phyloP scores from a whole-genome alignment of 2,329 filamentous ascomycete genomes.

The Nemania diffusa region DNA sequence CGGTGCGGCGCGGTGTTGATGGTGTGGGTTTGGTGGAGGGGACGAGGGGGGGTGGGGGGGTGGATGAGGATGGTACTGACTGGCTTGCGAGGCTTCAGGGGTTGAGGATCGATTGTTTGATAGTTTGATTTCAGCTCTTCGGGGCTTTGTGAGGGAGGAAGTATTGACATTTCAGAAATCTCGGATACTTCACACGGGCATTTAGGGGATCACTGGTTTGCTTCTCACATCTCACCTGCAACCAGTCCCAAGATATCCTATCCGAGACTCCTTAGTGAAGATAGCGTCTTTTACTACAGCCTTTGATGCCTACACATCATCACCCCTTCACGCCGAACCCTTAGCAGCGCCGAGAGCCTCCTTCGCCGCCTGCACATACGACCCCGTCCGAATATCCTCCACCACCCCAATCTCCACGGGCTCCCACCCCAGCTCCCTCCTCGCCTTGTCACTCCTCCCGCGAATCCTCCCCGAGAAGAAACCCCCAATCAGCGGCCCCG shows the following conservation, averaged over 20 bases:
- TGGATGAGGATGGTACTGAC: slow-evolving; percentile 27
- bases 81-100: slow-evolving; percentile 58
- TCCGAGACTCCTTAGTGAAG: not conserved
- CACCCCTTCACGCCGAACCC: not conserved
- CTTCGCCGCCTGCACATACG: slow-evolving; percentile 32
- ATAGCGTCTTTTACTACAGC: not conserved
- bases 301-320: not conserved
- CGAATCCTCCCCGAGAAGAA: slow-evolving; percentile 27
- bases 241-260: not conserved
- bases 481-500: slow-evolving; percentile 15
- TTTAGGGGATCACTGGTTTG: not conserved
- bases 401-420: slow-evolving; percentile 26
- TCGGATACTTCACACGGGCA: not conserved
- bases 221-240: not conserved
- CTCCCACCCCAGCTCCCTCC: slow-evolving; percentile 30
- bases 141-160: not conserved
- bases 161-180: not conserved
- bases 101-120: slow-evolving; percentile 58
- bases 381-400: slow-evolving; percentile 33
- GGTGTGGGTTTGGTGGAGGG: not conserved
- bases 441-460: slow-evolving; percentile 27
- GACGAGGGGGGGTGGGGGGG: not conserved
- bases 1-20: not conserved
- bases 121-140: slow-evolving; percentile 51
- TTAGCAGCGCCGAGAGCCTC: slow-evolving; percentile 1